Percentiles rank a stretch among this genome's conserved stretches.
Conservation (phyloP, 192 early-diverging fungal genomes). For the Mortierella hygrophila region DNA sequence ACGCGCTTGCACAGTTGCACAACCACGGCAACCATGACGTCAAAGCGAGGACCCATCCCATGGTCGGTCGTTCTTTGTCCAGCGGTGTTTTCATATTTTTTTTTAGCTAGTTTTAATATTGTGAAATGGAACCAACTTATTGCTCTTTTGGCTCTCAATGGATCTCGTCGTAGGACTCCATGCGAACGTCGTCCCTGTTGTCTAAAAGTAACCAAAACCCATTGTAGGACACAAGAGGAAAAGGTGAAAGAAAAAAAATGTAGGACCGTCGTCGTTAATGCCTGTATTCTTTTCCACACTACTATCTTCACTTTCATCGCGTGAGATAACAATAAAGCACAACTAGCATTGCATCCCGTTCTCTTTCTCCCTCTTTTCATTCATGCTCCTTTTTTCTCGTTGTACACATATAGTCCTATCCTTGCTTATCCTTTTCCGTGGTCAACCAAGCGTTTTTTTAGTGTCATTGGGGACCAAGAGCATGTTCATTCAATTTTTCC, state of each 20-base stretch:
- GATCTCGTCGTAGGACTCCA: conserved; percentile 38
- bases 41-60: neutral
- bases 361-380: neutral
- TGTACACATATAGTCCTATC: neutral
- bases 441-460: neutral
- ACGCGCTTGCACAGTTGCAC: neutral
- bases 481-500: neutral
- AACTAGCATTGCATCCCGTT: neutral
- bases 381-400: neutral
- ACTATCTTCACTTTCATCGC: neutral
- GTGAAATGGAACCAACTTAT: too few relatives aligned
- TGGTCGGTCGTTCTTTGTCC: neutral
- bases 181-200: conserved; percentile 24
- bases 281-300: too few relatives aligned
- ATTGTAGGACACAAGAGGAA: too few relatives aligned
- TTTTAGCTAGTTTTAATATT: neutral
- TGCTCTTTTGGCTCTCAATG: neutral
- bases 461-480: neutral
- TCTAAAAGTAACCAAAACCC: neutral
- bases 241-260: conserved; percentile 8
- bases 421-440: neutral
- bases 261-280: neutral
- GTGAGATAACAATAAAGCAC: neutral
- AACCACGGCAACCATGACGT: neutral
- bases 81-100: neutral